Conservation (phyloP, 345 rosid genomes). For the Eucalyptus pauciflora region DNA sequence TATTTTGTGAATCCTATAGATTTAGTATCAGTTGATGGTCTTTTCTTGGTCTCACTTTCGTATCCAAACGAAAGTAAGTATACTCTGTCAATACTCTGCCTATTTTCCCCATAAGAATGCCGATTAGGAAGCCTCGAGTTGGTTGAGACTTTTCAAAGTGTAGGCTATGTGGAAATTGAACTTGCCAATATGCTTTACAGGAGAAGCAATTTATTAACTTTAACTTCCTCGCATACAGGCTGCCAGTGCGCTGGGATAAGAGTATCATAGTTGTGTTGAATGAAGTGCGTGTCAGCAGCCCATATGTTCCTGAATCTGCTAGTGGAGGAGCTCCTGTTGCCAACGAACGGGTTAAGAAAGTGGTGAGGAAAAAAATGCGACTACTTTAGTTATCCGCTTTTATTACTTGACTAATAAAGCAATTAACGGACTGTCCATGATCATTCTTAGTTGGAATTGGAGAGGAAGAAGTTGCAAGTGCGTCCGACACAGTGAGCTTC, state of each 20-base stretch:
- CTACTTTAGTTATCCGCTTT: not conserved
- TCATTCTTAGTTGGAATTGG: constrained; percentile 33
- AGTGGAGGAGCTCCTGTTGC: constrained; percentile 91
- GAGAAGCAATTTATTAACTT: not conserved
- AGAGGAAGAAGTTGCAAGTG: constrained; percentile 56
- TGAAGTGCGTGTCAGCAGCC: constrained; percentile 87
- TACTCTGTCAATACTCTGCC: not conserved
- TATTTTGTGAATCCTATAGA: not conserved
- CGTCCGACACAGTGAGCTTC: constrained; percentile 28
- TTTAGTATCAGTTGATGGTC: not conserved
- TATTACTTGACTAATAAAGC: not conserved
- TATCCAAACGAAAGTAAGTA: not conserved
- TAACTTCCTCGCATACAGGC: constrained; percentile 31
- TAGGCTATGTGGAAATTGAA: not conserved
- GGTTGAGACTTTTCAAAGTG: not conserved
- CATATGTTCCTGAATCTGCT: constrained; percentile 79
- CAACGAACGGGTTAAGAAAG: constrained; percentile 95
- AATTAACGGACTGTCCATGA: not conserved
- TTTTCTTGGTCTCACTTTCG: not conserved
- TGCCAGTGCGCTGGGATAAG: constrained; percentile 97
- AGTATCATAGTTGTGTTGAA: constrained; percentile 81
- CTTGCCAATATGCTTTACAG: not conserved
- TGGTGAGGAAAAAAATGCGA: constrained; percentile 39
- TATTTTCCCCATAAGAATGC: not conserved
- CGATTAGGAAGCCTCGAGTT: not conserved